Base-by-base conservation (phyloP, 495 filamentous ascomycete genomes). In the Paragyromitra xinjiangensis region DNA sequence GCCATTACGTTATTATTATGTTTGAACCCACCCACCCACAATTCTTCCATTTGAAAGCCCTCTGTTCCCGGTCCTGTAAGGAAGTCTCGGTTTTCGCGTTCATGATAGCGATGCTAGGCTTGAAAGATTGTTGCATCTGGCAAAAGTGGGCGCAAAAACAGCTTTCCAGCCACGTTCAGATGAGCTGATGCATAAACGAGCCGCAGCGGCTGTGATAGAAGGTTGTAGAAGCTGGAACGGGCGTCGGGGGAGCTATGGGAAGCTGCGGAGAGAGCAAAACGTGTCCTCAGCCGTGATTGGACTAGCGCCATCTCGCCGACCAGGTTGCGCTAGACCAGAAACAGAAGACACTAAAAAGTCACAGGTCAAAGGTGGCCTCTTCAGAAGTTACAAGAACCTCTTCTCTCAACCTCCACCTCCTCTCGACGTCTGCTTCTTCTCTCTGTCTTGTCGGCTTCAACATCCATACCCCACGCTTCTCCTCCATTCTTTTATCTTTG, bases 341-440 rank as follows among this genome's bases (percentile, higher is more conserved):
- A 24, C 66, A 71, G 75, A 67, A 50, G 56, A 65, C 44, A n/a
- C 76, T 74, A 63, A 72, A 75, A 64, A 71, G 51, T 51, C 63
- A 71, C 64, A 62, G 61, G 50, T 79, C 73, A 79, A 79, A 79
- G 77, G 77, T 79, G 77, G 74, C 76, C 78, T 80, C 69, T 80
- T 79, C 78, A 59, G 19, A 39, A 61, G 65, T 76, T 80, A 80
- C 78, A 79, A 79, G 75, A 80, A 80, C 78, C 64, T 66, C 74
- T 42, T 48, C 75, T 29, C 34, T 72, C 68, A 45, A 71, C 75
- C 69, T 78, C 40, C 56, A 74, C 40, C 64, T 55, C 55, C 29
- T 58, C 64, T 58, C 59, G 55, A 66, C 69, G 55, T 64, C 69
- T 64, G 58, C 39, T 55, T 48, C 42, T 56, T 45, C 40, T 69